Conservation (phyloP, 2,329 filamentous ascomycete species). For the Trichophyton verrucosum region DNA sequence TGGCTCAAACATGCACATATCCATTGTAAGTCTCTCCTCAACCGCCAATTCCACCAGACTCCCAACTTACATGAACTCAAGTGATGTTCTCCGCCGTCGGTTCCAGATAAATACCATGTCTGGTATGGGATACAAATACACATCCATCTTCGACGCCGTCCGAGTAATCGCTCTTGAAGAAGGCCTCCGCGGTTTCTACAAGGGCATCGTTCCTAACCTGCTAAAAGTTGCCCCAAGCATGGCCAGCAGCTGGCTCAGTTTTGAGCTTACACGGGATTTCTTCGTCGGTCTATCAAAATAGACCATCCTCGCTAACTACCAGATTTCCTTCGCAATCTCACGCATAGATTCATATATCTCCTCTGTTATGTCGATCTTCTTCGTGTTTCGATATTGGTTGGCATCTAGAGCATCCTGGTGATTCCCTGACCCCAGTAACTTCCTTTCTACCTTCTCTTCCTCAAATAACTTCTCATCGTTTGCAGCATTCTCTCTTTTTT, state of each 20-base stretch:
- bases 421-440: neutral
- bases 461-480: neutral
- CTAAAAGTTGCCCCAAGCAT: constrained; percentile 97
- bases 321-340: neutral
- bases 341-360: neutral
- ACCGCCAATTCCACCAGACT: neutral
- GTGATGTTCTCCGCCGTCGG: constrained; percentile 78
- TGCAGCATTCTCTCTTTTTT: neutral
- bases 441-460: neutral
- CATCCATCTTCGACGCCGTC: constrained; percentile 71
- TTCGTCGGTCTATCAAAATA: constrained; percentile 45
- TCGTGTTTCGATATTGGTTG: neutral
- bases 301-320: neutral
- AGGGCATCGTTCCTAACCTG: constrained; percentile 87
- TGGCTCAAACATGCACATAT: constrained; percentile 96
- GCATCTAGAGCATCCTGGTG: neutral
- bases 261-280: constrained; percentile 84
- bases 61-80: constrained; percentile 24
- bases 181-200: constrained; percentile 77
- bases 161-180: constrained; percentile 71
- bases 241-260: constrained; percentile 97
- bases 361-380: neutral
- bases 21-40: constrained; percentile 57
- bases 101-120: constrained; percentile 99
- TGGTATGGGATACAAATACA: constrained; percentile 94